phyloP scores from a whole-genome alignment of 495 filamentous ascomycete species.

The Aspergillus panamensis region DNA sequence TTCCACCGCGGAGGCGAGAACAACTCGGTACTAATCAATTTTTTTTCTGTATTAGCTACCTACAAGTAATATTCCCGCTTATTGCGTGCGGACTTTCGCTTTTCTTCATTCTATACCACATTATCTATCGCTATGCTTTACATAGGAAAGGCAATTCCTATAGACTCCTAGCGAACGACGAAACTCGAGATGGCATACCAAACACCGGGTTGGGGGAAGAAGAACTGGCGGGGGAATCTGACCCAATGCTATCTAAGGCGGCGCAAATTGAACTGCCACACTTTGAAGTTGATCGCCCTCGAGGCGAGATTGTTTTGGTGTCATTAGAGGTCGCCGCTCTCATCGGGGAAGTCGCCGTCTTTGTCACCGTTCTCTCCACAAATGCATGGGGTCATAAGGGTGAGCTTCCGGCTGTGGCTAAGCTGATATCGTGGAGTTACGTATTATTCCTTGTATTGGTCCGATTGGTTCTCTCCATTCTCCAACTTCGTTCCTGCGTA shows the following conservation, averaged over 20 bases:
- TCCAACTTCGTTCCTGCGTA: constrained; percentile 59
- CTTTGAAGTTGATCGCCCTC: constrained; percentile 72
- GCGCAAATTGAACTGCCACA: constrained; percentile 63
- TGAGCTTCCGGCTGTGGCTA: constrained; percentile 58
- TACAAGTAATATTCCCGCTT: constrained; percentile 80
- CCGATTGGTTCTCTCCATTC: constrained; percentile 68
- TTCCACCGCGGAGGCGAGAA: neutral
- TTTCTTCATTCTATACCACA: constrained; percentile 54
- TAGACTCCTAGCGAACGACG: constrained; percentile 36
- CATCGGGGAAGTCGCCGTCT: constrained; percentile 64
- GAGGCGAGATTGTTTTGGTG: constrained; percentile 65
- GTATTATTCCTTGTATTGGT: constrained; percentile 69
- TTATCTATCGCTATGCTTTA: constrained; percentile 49
- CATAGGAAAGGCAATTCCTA: constrained; percentile 36
- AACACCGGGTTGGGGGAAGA: constrained; percentile 46
- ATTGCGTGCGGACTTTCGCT: constrained; percentile 66
- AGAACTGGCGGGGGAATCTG: constrained; percentile 62
- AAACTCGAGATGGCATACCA: constrained; percentile 45
- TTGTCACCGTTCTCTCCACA: constrained; percentile 56
- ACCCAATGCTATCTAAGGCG: constrained; percentile 59
- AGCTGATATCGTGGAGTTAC: constrained; percentile 74
- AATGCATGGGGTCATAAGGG: constrained; percentile 54
- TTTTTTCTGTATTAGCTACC: constrained; percentile 57
- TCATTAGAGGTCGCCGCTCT: constrained; percentile 72
- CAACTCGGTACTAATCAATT: neutral